Percentiles rank a stretch among this genome's conserved stretches.
Evolutionary conservation across 169 alveolate genomes (phyloP).

Genomic region (Babesia divergens): DNA sequence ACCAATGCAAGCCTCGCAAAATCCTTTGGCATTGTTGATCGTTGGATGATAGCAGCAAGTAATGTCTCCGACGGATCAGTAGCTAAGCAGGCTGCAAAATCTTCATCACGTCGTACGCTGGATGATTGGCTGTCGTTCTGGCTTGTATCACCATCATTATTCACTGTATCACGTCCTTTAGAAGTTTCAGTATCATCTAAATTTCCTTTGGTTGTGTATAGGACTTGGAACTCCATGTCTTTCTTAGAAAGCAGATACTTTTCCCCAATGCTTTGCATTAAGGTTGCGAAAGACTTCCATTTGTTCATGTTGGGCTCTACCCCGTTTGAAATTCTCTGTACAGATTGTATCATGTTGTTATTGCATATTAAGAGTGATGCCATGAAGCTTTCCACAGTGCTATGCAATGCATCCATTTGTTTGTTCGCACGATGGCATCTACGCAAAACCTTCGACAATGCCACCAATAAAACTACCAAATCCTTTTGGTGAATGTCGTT

Average conservation of each 20-base stretch:
- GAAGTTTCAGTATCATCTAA: too few species aligned
- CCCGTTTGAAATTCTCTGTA: conserved; percentile 2
- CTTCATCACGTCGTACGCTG: neutral
- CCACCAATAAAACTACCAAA: conserved; percentile 19
- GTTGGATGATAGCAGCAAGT: conserved; percentile 1
- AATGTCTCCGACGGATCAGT: conserved; percentile 9
- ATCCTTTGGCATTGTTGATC: neutral
- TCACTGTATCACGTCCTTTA: neutral
- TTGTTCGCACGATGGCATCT: conserved; percentile 5
- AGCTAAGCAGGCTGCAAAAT: conserved; percentile 1
- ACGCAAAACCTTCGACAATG: neutral
- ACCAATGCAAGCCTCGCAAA: conserved; percentile 26
- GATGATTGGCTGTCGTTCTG: too few species aligned
- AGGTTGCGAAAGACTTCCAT: conserved; percentile 4
- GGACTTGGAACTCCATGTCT: too few species aligned
- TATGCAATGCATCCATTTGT: neutral
- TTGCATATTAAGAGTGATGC: conserved; percentile 16
- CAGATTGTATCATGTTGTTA: neutral
- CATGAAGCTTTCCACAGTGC: conserved; percentile 1
- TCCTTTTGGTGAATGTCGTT: conserved; percentile 41
- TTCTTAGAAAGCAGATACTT: neutral
- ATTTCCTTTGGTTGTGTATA: too few species aligned
- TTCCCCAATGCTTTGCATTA: neutral
- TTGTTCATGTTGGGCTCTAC: conserved; percentile 19
- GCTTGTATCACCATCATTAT: too few species aligned